These are phyloP conservation scores for Lippia alba DNA, from an alignment of 305 asterid genomes.

Conservation along the genomic window DNA sequence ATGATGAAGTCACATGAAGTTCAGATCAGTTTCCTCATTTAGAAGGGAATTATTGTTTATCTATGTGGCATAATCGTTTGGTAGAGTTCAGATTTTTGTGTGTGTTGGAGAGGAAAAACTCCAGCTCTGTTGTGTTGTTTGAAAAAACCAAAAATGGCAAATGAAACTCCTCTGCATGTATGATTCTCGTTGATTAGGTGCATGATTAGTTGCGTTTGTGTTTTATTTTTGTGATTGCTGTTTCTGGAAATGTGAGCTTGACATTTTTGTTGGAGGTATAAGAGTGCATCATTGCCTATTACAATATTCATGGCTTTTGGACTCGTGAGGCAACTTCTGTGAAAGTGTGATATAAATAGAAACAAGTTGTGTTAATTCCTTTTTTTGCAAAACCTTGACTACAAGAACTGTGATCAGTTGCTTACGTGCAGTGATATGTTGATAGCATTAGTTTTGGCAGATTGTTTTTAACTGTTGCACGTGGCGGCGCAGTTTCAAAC, in stretches of 20 bases:
- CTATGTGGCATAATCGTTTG: not conserved
- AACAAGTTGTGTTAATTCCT: constrained; percentile 1
- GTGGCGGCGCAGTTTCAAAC: constrained; percentile 9
- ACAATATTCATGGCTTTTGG: constrained; percentile 30
- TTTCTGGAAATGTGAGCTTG: constrained; percentile 10
- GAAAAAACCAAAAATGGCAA: not conserved
- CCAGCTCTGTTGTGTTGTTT: constrained; percentile 12
- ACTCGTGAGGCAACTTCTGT: constrained; percentile 9
- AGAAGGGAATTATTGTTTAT: not conserved
- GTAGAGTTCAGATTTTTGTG: constrained; percentile 1
- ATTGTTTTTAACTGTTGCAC: constrained; percentile 13
- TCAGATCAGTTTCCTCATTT: constrained; percentile 32
- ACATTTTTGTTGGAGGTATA: constrained; percentile 10
- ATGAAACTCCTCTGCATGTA: constrained; percentile 1
- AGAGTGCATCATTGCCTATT: constrained; percentile 23
- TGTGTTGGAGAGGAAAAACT: constrained; percentile 9
- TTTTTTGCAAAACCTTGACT: constrained; percentile 13
- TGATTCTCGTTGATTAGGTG: constrained; percentile 2
- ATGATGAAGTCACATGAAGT: constrained; percentile 23
- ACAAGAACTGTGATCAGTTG: constrained; percentile 21
- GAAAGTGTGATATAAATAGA: constrained; percentile 27
- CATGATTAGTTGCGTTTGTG: not conserved
- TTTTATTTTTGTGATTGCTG: constrained; percentile 5
- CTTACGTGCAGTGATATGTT: constrained; percentile 9
- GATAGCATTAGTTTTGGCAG: constrained; percentile 16